Base-by-base conservation (phyloP, 2,329 filamentous ascomycete genomes). In the Passalora sequoiae region DNA sequence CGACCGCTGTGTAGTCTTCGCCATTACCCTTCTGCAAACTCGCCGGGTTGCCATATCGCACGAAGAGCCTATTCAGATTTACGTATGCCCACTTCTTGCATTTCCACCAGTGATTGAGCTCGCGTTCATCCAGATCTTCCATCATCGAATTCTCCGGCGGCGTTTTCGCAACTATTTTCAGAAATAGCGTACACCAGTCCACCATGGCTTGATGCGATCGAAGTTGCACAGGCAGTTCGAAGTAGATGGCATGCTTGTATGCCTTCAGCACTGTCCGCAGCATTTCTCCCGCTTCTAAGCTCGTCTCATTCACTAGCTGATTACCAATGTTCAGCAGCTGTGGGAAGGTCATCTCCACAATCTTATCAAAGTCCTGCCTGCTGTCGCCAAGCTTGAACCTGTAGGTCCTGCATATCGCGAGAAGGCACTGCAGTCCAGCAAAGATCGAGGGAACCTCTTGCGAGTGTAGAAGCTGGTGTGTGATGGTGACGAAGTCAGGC, bases 21-120 rank as follows among this genome's bases (percentile, higher is more conserved):
- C 75, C 80, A 62, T 88, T 89, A 53, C 75, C 75, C 60, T 85
- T 84, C 47, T 82, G 80, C 46, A 94, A 73, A 27, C 80, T 81
- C 36, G 80, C 74, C 8, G 86, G 86, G 70, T 94, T 97, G 47
- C 92, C 92, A 61, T 98, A 95, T 67, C 89, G 55, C 59, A 97
- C 89, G 62, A 92, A 98, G 13, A 98, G 78, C 50, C 92, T 80
- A 71, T 98, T 98, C 57, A 98, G 70, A 67, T 97, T 97, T 61
- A 92, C 94, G 68, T 96, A 98, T 10, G 91, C 86, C 92, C 92
- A 97, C 69, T 98, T 98, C 81, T 97, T 97, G 52, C 89, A 86
- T 74, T 97, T 98, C 91, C 91, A 98, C 91, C 92, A 98, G 66
- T 96, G 89, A 64, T 95, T 89, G 59, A 84, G 79, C 68, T 97